phyloP scores from a whole-genome alignment of 2,329 filamentous ascomycete species.

The Cercospora sesami region DNA sequence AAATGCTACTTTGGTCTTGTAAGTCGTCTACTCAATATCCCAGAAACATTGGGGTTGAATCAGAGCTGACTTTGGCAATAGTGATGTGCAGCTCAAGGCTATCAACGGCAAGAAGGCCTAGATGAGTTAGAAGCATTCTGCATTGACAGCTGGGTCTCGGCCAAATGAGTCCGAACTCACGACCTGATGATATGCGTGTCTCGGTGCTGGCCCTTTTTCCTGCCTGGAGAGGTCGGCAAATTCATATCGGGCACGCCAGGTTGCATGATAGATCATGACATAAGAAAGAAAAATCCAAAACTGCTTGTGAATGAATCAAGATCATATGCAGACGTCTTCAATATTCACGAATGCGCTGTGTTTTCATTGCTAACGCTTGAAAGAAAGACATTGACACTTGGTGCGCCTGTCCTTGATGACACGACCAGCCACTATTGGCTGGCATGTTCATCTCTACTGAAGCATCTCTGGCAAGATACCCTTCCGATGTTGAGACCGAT shows the following conservation, averaged over 20 bases:
- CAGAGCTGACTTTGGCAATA: constrained; percentile 37
- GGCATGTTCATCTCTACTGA: neutral
- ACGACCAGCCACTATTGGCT: neutral
- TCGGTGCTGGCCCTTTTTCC: neutral
- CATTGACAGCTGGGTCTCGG: neutral
- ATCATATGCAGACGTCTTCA: neutral
- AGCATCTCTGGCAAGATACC: neutral
- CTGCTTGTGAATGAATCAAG: too few relatives aligned
- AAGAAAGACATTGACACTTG: neutral
- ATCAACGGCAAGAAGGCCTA: constrained; percentile 53
- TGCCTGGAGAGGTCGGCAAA: too few relatives aligned
- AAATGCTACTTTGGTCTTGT: constrained; percentile 79
- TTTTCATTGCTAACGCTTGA: neutral
- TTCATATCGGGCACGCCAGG: neutral
- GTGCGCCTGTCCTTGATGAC: neutral
- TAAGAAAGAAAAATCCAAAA: neutral
- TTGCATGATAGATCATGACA: neutral
- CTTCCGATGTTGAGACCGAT: neutral
- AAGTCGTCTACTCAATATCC: constrained; percentile 49
- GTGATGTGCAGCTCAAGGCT: constrained; percentile 68
- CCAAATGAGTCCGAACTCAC: neutral
- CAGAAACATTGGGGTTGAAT: neutral
- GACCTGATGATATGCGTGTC: neutral
- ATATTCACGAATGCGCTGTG: neutral
- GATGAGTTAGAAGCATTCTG: neutral